Conservation (phyloP, 148 eudicot species). For the Gaultheria prostrata region DNA sequence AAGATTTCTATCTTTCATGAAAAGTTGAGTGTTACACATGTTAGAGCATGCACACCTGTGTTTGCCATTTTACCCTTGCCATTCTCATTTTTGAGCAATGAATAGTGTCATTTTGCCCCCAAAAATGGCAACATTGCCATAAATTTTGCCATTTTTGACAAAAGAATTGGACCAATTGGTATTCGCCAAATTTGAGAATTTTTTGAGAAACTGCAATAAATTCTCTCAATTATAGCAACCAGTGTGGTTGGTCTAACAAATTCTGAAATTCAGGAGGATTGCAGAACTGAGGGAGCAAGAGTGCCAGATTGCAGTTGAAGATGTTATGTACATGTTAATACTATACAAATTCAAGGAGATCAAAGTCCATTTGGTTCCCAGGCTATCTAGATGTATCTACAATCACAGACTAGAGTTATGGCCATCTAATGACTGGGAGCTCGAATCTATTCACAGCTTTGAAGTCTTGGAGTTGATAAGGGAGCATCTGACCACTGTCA, state of each 20-base stretch:
- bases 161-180: no score
- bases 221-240: no score
- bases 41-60: background rate
- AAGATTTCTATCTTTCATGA: background rate
- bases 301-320: constrained; percentile 60
- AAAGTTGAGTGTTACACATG: background rate
- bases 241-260: constrained; percentile 14
- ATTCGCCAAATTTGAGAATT: no score
- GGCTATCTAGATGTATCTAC: constrained; percentile 66
- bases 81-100: no score
- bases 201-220: no score
- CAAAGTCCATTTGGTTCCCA: constrained; percentile 61
- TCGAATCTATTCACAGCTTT: constrained; percentile 65
- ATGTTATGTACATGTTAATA: constrained; percentile 65
- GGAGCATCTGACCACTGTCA: constrained; percentile 51
- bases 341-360: constrained; percentile 57
- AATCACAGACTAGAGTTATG: constrained; percentile 71
- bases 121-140: no score
- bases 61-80: no score
- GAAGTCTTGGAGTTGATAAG: constrained; percentile 66
- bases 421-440: constrained; percentile 70
- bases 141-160: no score
- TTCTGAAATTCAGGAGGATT: constrained; percentile 62
- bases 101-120: no score
- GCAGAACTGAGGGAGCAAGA: constrained; percentile 64